Base-by-base conservation (phyloP, 225 moss, liverwort and hornwort species). In the Climacium dendroides region DNA sequence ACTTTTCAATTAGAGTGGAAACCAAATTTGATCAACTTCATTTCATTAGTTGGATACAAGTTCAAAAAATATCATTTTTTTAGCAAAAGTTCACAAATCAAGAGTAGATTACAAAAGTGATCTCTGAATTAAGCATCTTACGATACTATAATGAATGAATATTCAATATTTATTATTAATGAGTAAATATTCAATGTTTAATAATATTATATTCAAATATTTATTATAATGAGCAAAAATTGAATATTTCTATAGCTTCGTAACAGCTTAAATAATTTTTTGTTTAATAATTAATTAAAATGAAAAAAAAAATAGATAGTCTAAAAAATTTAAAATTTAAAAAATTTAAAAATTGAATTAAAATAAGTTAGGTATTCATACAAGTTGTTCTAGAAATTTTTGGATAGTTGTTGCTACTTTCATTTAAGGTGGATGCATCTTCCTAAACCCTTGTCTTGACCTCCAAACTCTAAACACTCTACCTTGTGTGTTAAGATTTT, bases 391-490 rank as follows among this genome's bases (percentile, higher is more conserved):
- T n/a, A n/a, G n/a, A n/a, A n/a, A n/a, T n/a, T 34, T 63, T 19
- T 35, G 10, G 5, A 35, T 35, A 5, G 19, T 35, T 35, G 65
- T 5, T 65, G 0, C 10, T 35, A 65, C 35, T 35, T 19, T 64
- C 34, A 64, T 64, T 17, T 34, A 34, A 64, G 1, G 5, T 0
- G 1, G 10, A 64, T 9, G 34, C 19, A 35, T 35, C n/a, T n/a
- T n/a, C n/a, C n/a, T 35, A 65, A 65, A 35, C 1, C 34, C 34
- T 64, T n/a, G n/a, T 63, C 9, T 63, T 63, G 9, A 63, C 32
- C 7, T 60, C 1, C 7, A 60, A 8, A 63, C 0, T 2, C 7
- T 17, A 4, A 32, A 17, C 0, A 18, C 3, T 34, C 5, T 34
- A 34, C 9, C 1, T 34, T 64, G 5, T 18, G 2, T 35, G 5